phyloP scores from a whole-genome alignment of 1,284 basidiomycete species.

The Trametes pubescens region DNA sequence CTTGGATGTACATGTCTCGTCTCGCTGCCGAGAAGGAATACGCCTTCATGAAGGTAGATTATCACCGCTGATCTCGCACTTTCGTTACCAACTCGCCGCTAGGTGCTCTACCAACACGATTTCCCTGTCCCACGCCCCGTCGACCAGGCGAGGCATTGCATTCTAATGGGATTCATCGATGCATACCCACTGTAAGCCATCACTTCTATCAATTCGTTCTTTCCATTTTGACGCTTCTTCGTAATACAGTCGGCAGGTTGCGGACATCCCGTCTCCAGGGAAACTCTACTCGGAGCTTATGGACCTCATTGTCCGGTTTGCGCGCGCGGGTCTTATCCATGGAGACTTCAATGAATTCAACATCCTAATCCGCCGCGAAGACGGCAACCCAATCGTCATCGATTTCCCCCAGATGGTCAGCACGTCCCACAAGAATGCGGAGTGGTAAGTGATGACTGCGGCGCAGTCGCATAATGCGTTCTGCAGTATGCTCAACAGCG shows the following conservation, averaged over 20 bases:
- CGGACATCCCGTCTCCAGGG: slow-evolving; percentile 84
- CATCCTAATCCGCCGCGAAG: slow-evolving; percentile 87
- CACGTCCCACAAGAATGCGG: slow-evolving; percentile 96
- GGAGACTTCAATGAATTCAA: slow-evolving; percentile 99
- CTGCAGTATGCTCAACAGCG: slow-evolving; percentile 15
- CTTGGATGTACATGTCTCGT: slow-evolving; percentile 99
- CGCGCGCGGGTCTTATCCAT: slow-evolving; percentile 93
- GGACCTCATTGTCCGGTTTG: slow-evolving; percentile 96
- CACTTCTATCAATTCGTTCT: background rate
- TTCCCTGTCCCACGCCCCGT: slow-evolving; percentile 96
- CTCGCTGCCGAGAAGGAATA: slow-evolving; percentile 97
- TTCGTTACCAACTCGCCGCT: slow-evolving; percentile 11
- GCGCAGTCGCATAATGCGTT: background rate
- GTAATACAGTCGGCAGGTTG: slow-evolving; percentile 83
- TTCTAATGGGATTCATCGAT: slow-evolving; percentile 97
- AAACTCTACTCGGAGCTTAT: slow-evolving; percentile 93
- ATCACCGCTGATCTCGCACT: slow-evolving; percentile 38
- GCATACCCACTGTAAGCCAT: slow-evolving; percentile 88
- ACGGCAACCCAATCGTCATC: slow-evolving; percentile 90
- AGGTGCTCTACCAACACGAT: slow-evolving; percentile 93
- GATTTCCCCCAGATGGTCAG: slow-evolving; percentile 99
- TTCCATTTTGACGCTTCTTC: slow-evolving; percentile 10
- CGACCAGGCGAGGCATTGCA: slow-evolving; percentile 94
- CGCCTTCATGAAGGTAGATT: slow-evolving; percentile 91
- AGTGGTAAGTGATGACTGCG: slow-evolving; percentile 72